Base-by-base conservation (phyloP, 345 rosid genomes). In the Microthlaspi erraticum region DNA sequence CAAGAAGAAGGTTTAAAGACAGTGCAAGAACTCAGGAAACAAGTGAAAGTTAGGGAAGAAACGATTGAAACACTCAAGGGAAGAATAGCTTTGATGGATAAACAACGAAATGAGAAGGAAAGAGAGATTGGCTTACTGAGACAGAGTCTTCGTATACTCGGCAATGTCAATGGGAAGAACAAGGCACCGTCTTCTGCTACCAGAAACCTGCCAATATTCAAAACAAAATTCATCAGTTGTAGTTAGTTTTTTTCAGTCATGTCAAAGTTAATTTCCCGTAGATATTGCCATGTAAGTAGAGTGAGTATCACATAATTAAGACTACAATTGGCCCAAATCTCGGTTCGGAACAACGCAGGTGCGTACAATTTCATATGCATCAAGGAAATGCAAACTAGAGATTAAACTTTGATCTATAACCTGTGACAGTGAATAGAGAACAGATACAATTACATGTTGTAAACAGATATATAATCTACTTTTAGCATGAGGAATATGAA, bases 111-210 rank as follows among this genome's bases (percentile, higher is more conserved):
- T 71, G 86, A 54, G 31, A 88, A 75, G 61, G 82, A 82, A 69
- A 79, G 84, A 65, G 93, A 88, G 44, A 68, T 82, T 20, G 97
- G 88, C 81, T 82, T 91, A 31, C 80, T 91, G 51, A 83, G 88
- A 65, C 97, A 91, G 78, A 88, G 91, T 75, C 72, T 85, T 68
- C 81, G 81, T 53, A 91, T 91, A 62, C 74, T 84, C 72, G 81
- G 79, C 71, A 49, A 51, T 60, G 68, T 63, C 60, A 81, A 14
- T 18, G 26, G 65, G 23, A 55, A 52, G 70, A 78, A 59, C 58
- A 74, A 45, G 54, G 39, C 74, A 2, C 64, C 42, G 1, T 66
- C 68, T 19, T 39, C 75, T 62, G 12, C 67, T 32, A 64, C 66
- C 6, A 70, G 64, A 75, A 55, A 41, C 70, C 66, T 62, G 71